Evolutionary conservation across 169 alveolate species (phyloP), one percentile per base, ranked within the genome.

Genomic region (Eimeria sp.): DNA sequence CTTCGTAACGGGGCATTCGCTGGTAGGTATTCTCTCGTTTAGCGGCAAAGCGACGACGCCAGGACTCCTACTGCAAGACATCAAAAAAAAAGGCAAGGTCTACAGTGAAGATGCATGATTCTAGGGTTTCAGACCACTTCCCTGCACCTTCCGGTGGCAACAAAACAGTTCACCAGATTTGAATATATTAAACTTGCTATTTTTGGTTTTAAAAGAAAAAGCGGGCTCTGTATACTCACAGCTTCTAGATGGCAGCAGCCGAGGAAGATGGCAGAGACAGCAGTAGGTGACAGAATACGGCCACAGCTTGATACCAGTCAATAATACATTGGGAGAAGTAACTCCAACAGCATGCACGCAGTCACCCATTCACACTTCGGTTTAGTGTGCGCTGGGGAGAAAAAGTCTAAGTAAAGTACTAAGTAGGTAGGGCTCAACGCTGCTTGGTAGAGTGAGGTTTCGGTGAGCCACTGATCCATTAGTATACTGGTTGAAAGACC

Each of bases 201-300:
- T 40, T 40, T 6, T 6, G 33, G 58, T 74, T 4, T 43, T 43
- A 43, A 43, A 56, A 37, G 14, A 23, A 37, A 71, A 33, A 74
- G n/a, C 20, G 33, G 58, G 58, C 56, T 40, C 30, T 13, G 58
- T 58, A 74, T n/a, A 40, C 83, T 40, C 58, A 74, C 83, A 30
- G 58, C 54, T 1, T 1, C 18, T 20, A 74, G 30, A 74, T 74
- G 56, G 58, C 83, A 74, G 56, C 54, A 16, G 27, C 33, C 13
- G 52, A 33, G 14, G 58, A 74, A 37, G 80, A 71, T 37, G 83
- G 83, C 58, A 40, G 43, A 54, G 56, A 74, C 83, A 74, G 83
- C 56, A 40, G 30, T 33, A 74, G 83, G 10, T 74, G 56, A 20
- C 83, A 40, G 8, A n/a, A 54, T 37, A 54, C 33, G 8, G 58